A percentile compares a stretch with the other conserved stretches of the same genome.
Conservation (phyloP, 2,329 filamentous ascomycete species). For the Pseudogymnoascus sp. region DNA sequence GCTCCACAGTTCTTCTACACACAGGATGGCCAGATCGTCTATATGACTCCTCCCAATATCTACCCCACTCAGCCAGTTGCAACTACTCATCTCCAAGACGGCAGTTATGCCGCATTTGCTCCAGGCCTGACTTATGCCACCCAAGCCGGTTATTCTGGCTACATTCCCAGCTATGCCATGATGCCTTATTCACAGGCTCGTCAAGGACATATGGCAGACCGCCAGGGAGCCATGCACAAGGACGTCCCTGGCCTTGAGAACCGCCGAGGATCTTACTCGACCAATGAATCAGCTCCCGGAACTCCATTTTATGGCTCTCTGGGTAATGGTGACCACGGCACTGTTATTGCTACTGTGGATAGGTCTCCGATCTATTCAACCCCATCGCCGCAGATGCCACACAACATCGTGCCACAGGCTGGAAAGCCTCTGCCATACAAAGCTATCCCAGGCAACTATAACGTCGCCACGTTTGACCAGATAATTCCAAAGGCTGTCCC, state of each 20-base stretch:
- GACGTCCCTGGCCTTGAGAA: slow-evolving; percentile 57
- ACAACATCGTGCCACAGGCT: slow-evolving; percentile 30
- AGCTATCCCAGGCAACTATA: slow-evolving; percentile 25
- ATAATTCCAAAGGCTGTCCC: slow-evolving; percentile 83
- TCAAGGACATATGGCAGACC: slow-evolving; percentile 26
- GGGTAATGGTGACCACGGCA: slow-evolving; percentile 52
- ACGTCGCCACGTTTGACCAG: slow-evolving; percentile 23
- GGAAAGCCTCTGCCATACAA: slow-evolving; percentile 28
- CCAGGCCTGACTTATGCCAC: slow-evolving; percentile 24
- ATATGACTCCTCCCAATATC: slow-evolving; percentile 24
- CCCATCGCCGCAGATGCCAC: slow-evolving; percentile 51
- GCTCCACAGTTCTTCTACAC: slow-evolving; percentile 28
- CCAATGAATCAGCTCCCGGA: slow-evolving; percentile 58
- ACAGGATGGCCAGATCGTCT: slow-evolving; percentile 29
- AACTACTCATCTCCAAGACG: slow-evolving; percentile 23
- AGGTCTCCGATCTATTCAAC: slow-evolving; percentile 57
- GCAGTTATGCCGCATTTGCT: slow-evolving; percentile 25
- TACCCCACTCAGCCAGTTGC: slow-evolving; percentile 27
- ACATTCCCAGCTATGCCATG: slow-evolving; percentile 25
- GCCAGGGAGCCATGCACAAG: slow-evolving; percentile 26
- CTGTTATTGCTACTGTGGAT: slow-evolving; percentile 52
- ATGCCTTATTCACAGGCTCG: slow-evolving; percentile 27
- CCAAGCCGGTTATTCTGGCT: slow-evolving; percentile 28
- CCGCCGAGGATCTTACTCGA: slow-evolving; percentile 60
- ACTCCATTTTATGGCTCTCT: slow-evolving; percentile 57